Conservation (phyloP, 345 rosid species). For the Nasturtium officinale region DNA sequence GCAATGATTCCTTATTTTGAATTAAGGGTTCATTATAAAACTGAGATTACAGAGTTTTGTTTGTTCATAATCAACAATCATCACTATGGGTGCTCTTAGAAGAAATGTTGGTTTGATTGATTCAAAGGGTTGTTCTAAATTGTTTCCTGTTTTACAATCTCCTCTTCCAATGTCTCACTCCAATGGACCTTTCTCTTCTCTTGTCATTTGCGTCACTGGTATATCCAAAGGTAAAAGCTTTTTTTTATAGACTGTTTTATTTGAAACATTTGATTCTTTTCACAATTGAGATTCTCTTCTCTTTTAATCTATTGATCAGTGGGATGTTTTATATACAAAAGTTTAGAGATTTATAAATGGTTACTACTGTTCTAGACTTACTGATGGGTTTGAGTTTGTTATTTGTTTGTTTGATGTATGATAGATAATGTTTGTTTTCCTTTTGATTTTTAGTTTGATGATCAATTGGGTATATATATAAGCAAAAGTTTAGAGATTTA, state of each 20-base stretch:
- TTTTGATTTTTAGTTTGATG: no score
- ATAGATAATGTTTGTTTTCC: background rate
- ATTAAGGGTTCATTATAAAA: constrained; percentile 29
- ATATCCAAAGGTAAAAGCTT: constrained; percentile 69
- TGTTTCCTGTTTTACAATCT: constrained; percentile 59
- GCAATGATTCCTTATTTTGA: constrained; percentile 43
- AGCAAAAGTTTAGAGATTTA: background rate
- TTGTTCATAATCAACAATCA: constrained; percentile 37
- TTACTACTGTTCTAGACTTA: background rate
- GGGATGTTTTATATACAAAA: background rate
- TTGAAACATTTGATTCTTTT: background rate
- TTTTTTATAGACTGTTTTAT: background rate
- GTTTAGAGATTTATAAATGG: background rate
- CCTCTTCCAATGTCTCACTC: constrained; percentile 48
- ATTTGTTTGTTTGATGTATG: no score
- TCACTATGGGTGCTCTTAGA: constrained; percentile 60
- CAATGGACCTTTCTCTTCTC: constrained; percentile 66
- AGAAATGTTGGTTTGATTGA: constrained; percentile 60
- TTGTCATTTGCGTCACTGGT: constrained; percentile 89
- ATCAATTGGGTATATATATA: background rate
- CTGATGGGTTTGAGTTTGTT: background rate
- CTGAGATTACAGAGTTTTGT: background rate
- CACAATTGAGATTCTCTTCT: background rate
- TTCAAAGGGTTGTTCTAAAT: constrained; percentile 79
- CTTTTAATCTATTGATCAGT: background rate